phyloP scores from a whole-genome alignment of 2,329 filamentous ascomycete species.

The Zasmidium angulare region DNA sequence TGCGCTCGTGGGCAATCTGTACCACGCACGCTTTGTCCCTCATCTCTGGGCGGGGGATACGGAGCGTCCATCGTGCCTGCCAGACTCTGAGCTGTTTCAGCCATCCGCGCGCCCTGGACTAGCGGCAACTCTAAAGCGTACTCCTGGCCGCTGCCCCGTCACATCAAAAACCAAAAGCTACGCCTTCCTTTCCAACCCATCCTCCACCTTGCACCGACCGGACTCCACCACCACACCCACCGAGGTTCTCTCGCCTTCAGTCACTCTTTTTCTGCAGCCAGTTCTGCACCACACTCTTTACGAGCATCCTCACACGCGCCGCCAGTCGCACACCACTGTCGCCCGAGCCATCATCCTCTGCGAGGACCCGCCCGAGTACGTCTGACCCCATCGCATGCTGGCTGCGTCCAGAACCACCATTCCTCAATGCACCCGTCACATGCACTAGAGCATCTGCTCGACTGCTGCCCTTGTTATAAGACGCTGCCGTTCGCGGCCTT shows the following conservation, averaged over 20 bases:
- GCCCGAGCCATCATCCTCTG: conserved; percentile 7
- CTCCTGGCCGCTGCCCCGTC: too few relatives aligned
- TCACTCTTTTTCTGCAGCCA: conserved; percentile 11
- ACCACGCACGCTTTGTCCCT: too few relatives aligned
- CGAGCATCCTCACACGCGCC: conserved; percentile 8
- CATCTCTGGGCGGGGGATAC: too few relatives aligned
- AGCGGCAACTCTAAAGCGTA: too few relatives aligned
- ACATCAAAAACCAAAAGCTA: background rate
- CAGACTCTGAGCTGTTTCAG: too few relatives aligned
- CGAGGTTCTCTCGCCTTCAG: background rate
- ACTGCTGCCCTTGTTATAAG: background rate
- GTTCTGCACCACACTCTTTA: conserved; percentile 10
- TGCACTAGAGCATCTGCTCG: background rate
- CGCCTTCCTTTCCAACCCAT: background rate
- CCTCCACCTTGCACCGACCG: conserved; percentile 1
- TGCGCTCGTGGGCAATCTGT: too few relatives aligned
- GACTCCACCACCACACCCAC: background rate
- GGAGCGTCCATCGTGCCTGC: too few relatives aligned
- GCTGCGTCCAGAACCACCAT: background rate
- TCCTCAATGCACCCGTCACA: conserved; percentile 2
- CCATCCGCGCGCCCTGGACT: too few relatives aligned
- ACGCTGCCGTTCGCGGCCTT: background rate
- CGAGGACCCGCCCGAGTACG: conserved; percentile 12
- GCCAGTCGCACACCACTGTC: conserved; percentile 10
- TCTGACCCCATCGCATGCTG: background rate